phyloP scores from a whole-genome alignment of 345 rosid species.

The Clarkia xantiana region DNA sequence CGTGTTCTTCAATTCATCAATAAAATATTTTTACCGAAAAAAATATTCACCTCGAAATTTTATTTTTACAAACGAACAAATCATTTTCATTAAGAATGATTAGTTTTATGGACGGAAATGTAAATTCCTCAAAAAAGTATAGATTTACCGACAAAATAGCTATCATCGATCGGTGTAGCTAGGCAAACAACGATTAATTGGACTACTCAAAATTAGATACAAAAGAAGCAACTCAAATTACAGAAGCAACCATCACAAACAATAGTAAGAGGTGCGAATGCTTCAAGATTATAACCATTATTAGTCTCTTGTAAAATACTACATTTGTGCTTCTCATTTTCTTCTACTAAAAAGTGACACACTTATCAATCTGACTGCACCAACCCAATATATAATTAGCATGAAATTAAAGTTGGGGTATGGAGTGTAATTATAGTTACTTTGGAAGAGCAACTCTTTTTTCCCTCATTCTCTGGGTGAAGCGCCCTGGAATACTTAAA shows the following conservation, averaged over 20 bases:
- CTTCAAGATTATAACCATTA: constrained; percentile 10
- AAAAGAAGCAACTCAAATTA: constrained; percentile 10
- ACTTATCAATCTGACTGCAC: constrained; percentile 11
- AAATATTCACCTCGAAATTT: no score
- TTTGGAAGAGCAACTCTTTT: constrained; percentile 14
- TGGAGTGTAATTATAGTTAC: not conserved
- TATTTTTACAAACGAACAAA: no score
- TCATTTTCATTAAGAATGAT: no score
- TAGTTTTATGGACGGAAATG: no score
- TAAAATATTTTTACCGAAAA: no score
- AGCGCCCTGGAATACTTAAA: constrained; percentile 16
- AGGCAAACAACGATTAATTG: no score
- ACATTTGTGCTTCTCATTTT: constrained; percentile 12
- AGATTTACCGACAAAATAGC: no score
- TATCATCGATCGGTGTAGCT: no score
- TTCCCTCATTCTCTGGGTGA: constrained; percentile 16
- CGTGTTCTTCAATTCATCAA: no score
- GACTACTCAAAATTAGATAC: no score
- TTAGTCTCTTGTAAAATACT: constrained; percentile 12
- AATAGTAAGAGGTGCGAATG: constrained; percentile 13
- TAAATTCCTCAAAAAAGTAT: no score
- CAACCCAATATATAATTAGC: not conserved
- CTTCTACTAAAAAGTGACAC: constrained; percentile 14
- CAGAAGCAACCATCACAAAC: constrained; percentile 18
- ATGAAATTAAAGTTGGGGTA: not conserved